phyloP scores from a whole-genome alignment of 2,329 filamentous ascomycete genomes.

The Talaromyces pinophilus region DNA sequence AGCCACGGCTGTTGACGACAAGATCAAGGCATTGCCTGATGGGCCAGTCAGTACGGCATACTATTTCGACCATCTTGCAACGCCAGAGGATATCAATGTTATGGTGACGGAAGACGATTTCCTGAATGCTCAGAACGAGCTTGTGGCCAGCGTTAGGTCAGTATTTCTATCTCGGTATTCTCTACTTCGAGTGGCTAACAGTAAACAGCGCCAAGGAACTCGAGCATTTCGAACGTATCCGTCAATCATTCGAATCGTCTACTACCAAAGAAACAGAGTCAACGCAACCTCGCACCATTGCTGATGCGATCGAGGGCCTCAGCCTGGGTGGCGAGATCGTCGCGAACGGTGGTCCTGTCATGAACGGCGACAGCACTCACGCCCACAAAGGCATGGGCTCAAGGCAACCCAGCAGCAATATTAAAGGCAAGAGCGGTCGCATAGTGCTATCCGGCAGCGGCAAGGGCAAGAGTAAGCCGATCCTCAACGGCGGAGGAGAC shows the following conservation, averaged over 20 bases:
- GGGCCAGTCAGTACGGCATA: constrained; percentile 77
- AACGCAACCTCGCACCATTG: constrained; percentile 37
- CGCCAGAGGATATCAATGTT: constrained; percentile 77
- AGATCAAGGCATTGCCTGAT: constrained; percentile 66
- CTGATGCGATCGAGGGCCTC: constrained; percentile 41
- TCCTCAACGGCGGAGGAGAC: constrained; percentile 35
- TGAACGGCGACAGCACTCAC: constrained; percentile 25
- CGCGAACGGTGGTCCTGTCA: constrained; percentile 26
- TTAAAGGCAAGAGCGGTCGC: constrained; percentile 33
- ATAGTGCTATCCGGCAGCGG: constrained; percentile 26
- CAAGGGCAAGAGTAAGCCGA: constrained; percentile 44
- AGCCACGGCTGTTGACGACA: constrained; percentile 77
- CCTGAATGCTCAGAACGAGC: constrained; percentile 72
- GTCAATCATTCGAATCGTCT: constrained; percentile 74
- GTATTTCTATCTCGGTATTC: constrained; percentile 20
- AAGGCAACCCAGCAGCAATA: constrained; percentile 25
- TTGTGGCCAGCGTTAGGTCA: constrained; percentile 80
- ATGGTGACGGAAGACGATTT: constrained; percentile 91
- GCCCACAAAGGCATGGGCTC: constrained; percentile 36
- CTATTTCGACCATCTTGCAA: constrained; percentile 93
- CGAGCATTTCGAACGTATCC: constrained; percentile 83
- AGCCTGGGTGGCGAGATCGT: constrained; percentile 30
- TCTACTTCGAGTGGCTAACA: constrained; percentile 28
- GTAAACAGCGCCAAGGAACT: constrained; percentile 76
- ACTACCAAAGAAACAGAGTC: constrained; percentile 47